These are phyloP conservation scores for Zymoseptoria passerinii DNA, from an alignment of 2,329 filamentous ascomycete genomes.

Conservation along the genomic window DNA sequence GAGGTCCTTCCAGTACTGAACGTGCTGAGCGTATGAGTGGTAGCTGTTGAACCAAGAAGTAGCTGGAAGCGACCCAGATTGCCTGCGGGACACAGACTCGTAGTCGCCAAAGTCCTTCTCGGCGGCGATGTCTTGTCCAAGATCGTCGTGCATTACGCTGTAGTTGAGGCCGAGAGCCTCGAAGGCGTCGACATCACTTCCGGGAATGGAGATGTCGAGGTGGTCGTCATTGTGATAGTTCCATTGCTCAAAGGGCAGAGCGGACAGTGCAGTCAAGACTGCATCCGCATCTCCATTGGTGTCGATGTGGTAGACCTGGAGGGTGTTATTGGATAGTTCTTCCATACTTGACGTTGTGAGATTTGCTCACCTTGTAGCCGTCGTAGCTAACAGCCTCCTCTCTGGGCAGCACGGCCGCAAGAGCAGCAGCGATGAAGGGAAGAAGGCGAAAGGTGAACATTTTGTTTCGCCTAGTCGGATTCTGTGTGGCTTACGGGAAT, in stretches of 20 bases:
- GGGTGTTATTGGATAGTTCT: background rate
- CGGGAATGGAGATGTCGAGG: slow-evolving; percentile 14
- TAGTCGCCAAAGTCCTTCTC: slow-evolving; percentile 6
- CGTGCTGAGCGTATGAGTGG: slow-evolving; percentile 20
- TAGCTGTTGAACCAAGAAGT: slow-evolving; percentile 20
- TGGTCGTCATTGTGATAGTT: slow-evolving; percentile 8
- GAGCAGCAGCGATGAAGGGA: slow-evolving; percentile 7
- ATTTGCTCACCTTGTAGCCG: slow-evolving; percentile 5
- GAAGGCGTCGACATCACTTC: slow-evolving; percentile 8
- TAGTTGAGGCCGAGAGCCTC: slow-evolving; percentile 13
- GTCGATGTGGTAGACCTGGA: slow-evolving; percentile 8
- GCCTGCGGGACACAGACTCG: slow-evolving; percentile 7
- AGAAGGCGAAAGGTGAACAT: slow-evolving; percentile 8
- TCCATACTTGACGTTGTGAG: background rate
- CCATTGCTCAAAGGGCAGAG: slow-evolving; percentile 14
- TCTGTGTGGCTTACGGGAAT: background rate
- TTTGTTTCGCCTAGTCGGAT: background rate
- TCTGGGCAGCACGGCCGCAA: slow-evolving; percentile 8
- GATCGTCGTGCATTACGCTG: slow-evolving; percentile 15
- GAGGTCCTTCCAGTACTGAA: slow-evolving; percentile 19
- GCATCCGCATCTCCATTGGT: slow-evolving; percentile 7
- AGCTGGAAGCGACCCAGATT: slow-evolving; percentile 11
- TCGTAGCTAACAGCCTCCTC: slow-evolving; percentile 10
- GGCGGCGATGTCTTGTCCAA: slow-evolving; percentile 14
- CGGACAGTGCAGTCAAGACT: slow-evolving; percentile 8